phyloP scores from a whole-genome alignment of 192 early-diverging fungal genomes.

The Coemansia sp. region DNA sequence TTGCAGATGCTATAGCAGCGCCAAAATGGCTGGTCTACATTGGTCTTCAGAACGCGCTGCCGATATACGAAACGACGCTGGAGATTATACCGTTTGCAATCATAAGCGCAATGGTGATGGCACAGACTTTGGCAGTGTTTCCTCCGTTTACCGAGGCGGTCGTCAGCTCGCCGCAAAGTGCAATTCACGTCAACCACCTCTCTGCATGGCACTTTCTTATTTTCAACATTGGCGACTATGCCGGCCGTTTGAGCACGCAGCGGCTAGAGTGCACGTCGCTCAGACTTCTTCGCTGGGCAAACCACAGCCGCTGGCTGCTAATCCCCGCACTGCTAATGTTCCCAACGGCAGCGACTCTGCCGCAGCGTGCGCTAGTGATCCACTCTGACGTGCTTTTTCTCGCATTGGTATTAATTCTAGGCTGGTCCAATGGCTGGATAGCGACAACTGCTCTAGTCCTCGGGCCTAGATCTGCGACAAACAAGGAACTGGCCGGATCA shows the following conservation, averaged over 20 bases:
- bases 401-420: conserved; percentile 56
- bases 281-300: conserved; percentile 34
- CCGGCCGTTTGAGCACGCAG: conserved; percentile 57
- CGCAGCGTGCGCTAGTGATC: conserved; percentile 9
- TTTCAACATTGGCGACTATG: conserved; percentile 72
- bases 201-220: conserved; percentile 70
- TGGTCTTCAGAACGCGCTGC: conserved; percentile 22
- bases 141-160: conserved; percentile 71
- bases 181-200: conserved; percentile 18
- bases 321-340: conserved; percentile 56
- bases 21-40: conserved; percentile 18
- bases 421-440: conserved; percentile 65
- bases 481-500: conserved; percentile 63
- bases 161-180: conserved; percentile 31
- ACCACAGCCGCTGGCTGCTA: conserved; percentile 37
- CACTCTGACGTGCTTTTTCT: conserved; percentile 45
- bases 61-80: conserved; percentile 14
- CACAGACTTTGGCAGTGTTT: conserved; percentile 66
- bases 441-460: conserved; percentile 63
- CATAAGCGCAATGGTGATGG: conserved; percentile 56
- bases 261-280: conserved; percentile 23
- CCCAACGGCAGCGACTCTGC: conserved; percentile 16
- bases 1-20: neutral
- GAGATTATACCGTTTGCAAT: conserved; percentile 22
- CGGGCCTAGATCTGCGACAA: conserved; percentile 34